Conservation (phyloP, 495 filamentous ascomycete genomes). For the Penicillium canescens region DNA sequence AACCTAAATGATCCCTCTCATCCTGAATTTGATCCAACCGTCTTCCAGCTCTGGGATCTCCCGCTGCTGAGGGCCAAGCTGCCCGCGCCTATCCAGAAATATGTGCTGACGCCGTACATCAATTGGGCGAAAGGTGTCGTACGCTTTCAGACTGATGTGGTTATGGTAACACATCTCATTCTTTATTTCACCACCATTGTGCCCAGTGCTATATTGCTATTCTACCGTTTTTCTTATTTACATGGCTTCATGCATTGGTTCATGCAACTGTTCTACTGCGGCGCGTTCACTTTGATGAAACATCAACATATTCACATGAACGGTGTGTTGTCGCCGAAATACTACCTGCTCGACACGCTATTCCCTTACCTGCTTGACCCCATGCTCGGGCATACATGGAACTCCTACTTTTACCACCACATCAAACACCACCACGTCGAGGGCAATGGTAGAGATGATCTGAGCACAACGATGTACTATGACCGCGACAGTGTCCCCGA, state of each 20-base stretch:
- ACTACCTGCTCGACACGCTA: conserved; percentile 51
- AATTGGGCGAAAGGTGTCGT: conserved; percentile 53
- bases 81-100: conserved; percentile 38
- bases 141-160: conserved; percentile 64
- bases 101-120: conserved; percentile 57
- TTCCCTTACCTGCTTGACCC: conserved; percentile 78
- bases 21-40: conserved; percentile 52
- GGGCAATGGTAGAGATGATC: conserved; percentile 73
- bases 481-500: conserved; percentile 66
- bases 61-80: conserved; percentile 35
- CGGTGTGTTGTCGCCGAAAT: conserved; percentile 59
- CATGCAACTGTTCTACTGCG: conserved; percentile 63
- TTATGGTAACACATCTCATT: conserved; percentile 75
- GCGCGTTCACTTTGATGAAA: conserved; percentile 76
- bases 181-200: conserved; percentile 68
- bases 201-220: conserved; percentile 65
- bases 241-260: conserved; percentile 65
- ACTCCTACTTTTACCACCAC: conserved; percentile 82
- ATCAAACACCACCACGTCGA: conserved; percentile 86
- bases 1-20: conserved; percentile 52
- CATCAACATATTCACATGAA: conserved; percentile 81
- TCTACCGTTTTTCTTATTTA: conserved; percentile 60
- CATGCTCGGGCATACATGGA: conserved; percentile 80
- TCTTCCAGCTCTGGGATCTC: conserved; percentile 53
- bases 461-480: conserved; percentile 74